Evolutionary conservation across 2,329 filamentous ascomycete genomes (phyloP).

Genomic region (Dryadomyces sulphureus): DNA sequence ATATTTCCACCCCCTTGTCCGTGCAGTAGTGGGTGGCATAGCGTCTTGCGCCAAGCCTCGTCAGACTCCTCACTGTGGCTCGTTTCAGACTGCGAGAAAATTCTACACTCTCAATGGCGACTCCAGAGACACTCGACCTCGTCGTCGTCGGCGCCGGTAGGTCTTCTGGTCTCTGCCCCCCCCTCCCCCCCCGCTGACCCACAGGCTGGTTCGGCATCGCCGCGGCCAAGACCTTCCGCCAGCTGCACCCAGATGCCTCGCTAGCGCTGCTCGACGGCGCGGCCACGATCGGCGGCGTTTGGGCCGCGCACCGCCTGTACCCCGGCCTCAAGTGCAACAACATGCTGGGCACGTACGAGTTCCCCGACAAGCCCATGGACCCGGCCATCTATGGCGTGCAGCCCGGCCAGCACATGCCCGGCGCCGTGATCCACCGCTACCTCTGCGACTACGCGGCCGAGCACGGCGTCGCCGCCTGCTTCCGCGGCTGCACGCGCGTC

Average conservation of each 20-base stretch:
- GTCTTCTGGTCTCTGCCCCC: constrained; percentile 11
- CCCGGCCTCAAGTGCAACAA: constrained; percentile 61
- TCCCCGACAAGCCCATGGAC: constrained; percentile 58
- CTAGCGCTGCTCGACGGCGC: constrained; percentile 44
- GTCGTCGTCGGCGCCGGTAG: constrained; percentile 39
- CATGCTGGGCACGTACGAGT: constrained; percentile 58
- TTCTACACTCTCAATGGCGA: not conserved
- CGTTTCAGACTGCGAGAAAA: not conserved
- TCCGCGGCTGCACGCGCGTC: constrained; percentile 25
- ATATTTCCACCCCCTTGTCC: too few relatives aligned
- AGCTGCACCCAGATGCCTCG: constrained; percentile 40
- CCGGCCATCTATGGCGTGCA: constrained; percentile 32
- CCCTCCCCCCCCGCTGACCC: not conserved
- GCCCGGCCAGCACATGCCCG: constrained; percentile 31
- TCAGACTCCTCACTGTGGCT: not conserved
- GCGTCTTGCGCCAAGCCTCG: too few relatives aligned
- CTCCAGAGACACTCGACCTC: constrained; percentile 29
- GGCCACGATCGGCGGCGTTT: constrained; percentile 49
- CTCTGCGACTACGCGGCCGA: constrained; percentile 27
- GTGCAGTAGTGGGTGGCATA: too few relatives aligned
- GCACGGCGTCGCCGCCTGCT: constrained; percentile 24
- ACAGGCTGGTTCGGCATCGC: constrained; percentile 32
- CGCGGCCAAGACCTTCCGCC: constrained; percentile 45
- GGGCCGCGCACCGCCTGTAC: constrained; percentile 53
- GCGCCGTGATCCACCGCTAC: constrained; percentile 30